Evolutionary conservation across 768 basidiomycete species (phyloP).

Genomic region (Phlebiopsis gigantea): DNA sequence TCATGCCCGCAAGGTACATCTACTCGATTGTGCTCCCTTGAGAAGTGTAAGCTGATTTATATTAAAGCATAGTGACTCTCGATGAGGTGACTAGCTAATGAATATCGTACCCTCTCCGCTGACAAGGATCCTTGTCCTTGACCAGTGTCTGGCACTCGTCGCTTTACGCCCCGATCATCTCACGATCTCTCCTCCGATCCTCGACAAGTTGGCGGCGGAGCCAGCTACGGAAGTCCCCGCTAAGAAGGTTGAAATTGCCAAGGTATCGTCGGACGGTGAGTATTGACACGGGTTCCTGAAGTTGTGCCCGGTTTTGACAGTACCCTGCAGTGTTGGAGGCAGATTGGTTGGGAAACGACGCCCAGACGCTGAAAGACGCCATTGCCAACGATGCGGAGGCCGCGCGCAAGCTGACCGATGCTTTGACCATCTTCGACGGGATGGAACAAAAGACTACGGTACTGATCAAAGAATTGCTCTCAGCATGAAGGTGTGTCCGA

Average conservation of each 20-base stretch:
- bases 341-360: constrained; percentile 34
- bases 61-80: constrained; percentile 35
- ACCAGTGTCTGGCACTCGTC: constrained; percentile 36
- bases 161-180: constrained; percentile 37
- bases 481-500: neutral
- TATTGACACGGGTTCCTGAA: neutral
- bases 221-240: neutral
- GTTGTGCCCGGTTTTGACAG: too few relatives aligned
- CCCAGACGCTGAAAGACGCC: constrained; percentile 30
- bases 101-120: too few relatives aligned
- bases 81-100: constrained; percentile 36
- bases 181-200: constrained; percentile 36
- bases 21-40: too few relatives aligned
- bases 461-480: constrained; percentile 19
- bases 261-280: constrained; percentile 2
- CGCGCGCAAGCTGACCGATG: constrained; percentile 39
- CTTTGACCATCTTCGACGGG: constrained; percentile 38
- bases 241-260: neutral
- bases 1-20: constrained; percentile 54
- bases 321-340: constrained; percentile 1
- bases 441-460: constrained; percentile 38
- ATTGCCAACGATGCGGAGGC: constrained; percentile 34
- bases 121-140: neutral
- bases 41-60: too few relatives aligned
- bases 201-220: constrained; percentile 32